Evolutionary conservation across 768 basidiomycete species (phyloP), one percentile per base, ranked within the genome.

Genomic region (Multifurca ochricompacta): DNA sequence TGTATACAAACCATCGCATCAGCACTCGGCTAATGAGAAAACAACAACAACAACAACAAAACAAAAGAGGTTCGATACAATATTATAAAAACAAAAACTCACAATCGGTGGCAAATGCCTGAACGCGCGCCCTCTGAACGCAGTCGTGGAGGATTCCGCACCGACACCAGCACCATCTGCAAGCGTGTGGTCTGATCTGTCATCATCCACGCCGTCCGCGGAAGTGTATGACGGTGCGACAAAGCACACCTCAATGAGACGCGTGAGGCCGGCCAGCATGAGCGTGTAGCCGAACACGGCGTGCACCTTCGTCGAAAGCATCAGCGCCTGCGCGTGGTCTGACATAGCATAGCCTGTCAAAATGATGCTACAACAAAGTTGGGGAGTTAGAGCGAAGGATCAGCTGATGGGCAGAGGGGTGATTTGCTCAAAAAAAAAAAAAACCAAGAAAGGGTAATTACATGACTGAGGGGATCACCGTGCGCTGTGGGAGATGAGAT

Each of bases 281-380:
- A 97, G 78, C 0, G 87, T 85, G 59, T 80, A 76, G n/a, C 93
- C 93, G 59, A 95, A 95, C 56, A 84, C 74, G 0, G 77, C 75
- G 64, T 95, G 92, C 3, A 94, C 85, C 85, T 89, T 60, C 1
- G 91, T 89, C 1, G 91, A 91, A 35, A 94, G 73, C 81, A 82
- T 84, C 45, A 92, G 74, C 4, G 80, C 82, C 71, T 97, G 93
- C 0, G 80, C 80, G 60, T 96, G 93, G 40, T 89, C 83, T 0
- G 87, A 87, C 88, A 96, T 94, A 0, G 85, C 92, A 84, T 88
- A 95, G 6, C 94, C 94, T 0, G 94, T 96, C 54, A 96, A 73
- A 54, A 91, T 83, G 59, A 94, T 85, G 44, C 87, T 91, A 27
- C 28, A 2, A 40, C 9, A n/a, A n/a, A n/a, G n/a, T n/a, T 3